Evolutionary conservation across 371 early-diverging fungal species (phyloP).

Genomic region (Mucor ambiguus): DNA sequence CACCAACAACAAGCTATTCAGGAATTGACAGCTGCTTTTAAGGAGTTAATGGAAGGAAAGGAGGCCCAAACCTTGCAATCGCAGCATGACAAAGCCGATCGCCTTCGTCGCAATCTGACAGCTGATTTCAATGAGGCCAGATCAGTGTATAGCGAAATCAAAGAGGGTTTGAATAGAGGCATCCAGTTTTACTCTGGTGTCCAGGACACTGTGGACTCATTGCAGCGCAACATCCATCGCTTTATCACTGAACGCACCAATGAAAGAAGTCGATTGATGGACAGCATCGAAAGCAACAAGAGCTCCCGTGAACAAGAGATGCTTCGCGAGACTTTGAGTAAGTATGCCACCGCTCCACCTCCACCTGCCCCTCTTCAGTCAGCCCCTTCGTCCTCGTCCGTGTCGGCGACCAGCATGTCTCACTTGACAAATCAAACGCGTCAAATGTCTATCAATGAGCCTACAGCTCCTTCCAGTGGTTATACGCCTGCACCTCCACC

Average conservation of each 20-base stretch:
- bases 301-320: conserved; percentile 72
- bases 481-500: conserved; percentile 33
- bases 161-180: conserved; percentile 73
- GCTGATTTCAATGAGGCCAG: conserved; percentile 64
- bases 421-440: conserved; percentile 37
- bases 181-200: conserved; percentile 82
- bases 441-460: conserved; percentile 33
- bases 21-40: conserved; percentile 75
- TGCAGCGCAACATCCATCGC: conserved; percentile 61
- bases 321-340: conserved; percentile 71
- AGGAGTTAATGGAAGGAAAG: conserved; percentile 73
- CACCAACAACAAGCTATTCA: conserved; percentile 77
- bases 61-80: conserved; percentile 70
- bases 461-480: conserved; percentile 18
- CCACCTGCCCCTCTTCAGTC: conserved; percentile 29
- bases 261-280: conserved; percentile 68
- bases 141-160: conserved; percentile 60
- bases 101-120: conserved; percentile 57
- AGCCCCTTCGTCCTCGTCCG: conserved; percentile 27
- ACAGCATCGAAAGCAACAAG: conserved; percentile 58
- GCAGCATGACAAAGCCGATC: conserved; percentile 69
- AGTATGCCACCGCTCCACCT: conserved; percentile 28
- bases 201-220: conserved; percentile 63
- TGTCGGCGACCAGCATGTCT: conserved; percentile 34
- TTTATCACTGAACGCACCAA: conserved; percentile 70